Evolutionary conservation across 352 stramenopile species (phyloP).

Genomic region (Phytophthora boehmeriae): DNA sequence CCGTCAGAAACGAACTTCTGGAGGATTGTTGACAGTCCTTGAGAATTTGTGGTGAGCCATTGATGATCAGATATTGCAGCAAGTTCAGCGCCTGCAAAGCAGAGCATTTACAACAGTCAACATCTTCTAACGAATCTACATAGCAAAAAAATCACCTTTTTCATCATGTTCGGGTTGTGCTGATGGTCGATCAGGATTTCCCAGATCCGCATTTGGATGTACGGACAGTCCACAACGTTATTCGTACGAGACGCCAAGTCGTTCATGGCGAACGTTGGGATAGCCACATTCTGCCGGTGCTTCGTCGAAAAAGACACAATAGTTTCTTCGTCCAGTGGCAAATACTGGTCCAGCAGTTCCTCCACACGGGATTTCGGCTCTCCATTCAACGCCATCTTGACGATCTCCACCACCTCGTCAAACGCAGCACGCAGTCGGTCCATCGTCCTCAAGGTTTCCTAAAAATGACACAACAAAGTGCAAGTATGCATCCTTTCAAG

Average conservation of each 20-base stretch:
- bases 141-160: constrained; percentile 38
- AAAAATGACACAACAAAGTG: background rate
- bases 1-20: constrained; percentile 50
- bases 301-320: constrained; percentile 49
- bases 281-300: constrained; percentile 34
- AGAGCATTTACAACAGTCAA: background rate
- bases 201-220: constrained; percentile 77
- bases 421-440: constrained; percentile 59
- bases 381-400: constrained; percentile 59
- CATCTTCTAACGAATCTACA: background rate
- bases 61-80: constrained; percentile 68
- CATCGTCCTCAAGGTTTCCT: constrained; percentile 41
- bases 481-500: background rate
- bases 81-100: constrained; percentile 51
- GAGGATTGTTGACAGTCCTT: constrained; percentile 57
- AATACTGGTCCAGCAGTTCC: constrained; percentile 63
- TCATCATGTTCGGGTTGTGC: constrained; percentile 58
- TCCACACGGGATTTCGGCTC: constrained; percentile 69
- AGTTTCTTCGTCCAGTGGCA: constrained; percentile 57
- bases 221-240: constrained; percentile 79
- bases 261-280: constrained; percentile 61
- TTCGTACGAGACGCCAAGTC: constrained; percentile 68
- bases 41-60: constrained; percentile 72
- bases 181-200: constrained; percentile 67
- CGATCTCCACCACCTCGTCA: constrained; percentile 66